These are phyloP conservation scores for Thuja plicata DNA, from an alignment of 83 land plant genomes.

Conservation along the genomic window DNA sequence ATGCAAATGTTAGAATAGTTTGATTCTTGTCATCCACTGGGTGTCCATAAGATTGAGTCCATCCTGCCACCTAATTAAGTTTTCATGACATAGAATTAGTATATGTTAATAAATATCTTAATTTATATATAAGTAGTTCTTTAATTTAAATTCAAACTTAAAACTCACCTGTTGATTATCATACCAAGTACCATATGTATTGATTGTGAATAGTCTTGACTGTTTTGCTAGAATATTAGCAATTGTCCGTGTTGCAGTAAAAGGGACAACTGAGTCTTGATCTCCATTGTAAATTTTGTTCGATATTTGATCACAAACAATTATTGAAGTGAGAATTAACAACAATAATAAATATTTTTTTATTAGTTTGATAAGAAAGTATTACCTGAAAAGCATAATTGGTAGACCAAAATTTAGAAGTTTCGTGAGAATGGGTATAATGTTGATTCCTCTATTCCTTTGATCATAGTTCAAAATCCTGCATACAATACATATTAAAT, in stretches of 20 bases:
- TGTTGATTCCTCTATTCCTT: too few relatives aligned
- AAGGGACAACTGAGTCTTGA: constrained; percentile 38
- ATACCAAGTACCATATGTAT: constrained; percentile 37
- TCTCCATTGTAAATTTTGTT: constrained; percentile 25
- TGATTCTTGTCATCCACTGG: constrained; percentile 11
- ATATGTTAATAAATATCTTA: too few relatives aligned
- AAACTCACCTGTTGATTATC: constrained; percentile 12
- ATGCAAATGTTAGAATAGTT: constrained; percentile 19
- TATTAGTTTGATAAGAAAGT: neutral
- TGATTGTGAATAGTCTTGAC: constrained; percentile 23
- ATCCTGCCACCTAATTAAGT: constrained; percentile 15
- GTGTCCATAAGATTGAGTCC: constrained; percentile 20
- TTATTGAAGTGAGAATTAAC: constrained; percentile 17
- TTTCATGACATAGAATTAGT: neutral
- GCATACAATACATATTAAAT: too few relatives aligned
- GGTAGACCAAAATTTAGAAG: constrained; percentile 14
- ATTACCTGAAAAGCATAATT: constrained; percentile 17
- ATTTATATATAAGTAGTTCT: too few relatives aligned
- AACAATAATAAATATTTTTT: neutral
- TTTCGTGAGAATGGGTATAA: neutral
- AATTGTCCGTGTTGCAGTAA: constrained; percentile 28
- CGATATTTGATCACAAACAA: neutral
- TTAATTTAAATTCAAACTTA: too few relatives aligned
- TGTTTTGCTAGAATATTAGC: constrained; percentile 6
- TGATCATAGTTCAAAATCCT: too few relatives aligned